Evolutionary conservation across 441 rosid species (phyloP).

Genomic region (Heliophila coronopifolia): DNA sequence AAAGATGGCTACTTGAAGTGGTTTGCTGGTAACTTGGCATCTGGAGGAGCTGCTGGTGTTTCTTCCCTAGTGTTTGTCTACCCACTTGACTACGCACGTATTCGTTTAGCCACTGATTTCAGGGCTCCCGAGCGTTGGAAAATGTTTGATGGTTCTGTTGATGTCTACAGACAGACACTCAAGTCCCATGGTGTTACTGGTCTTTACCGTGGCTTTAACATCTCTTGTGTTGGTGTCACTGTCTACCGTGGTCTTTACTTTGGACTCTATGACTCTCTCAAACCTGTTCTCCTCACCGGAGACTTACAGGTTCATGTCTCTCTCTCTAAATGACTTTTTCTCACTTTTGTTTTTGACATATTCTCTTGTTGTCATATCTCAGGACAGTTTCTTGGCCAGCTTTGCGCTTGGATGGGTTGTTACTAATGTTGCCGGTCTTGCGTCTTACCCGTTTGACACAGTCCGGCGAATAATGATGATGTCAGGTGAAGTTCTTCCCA

Average conservation of each 20-base stretch:
- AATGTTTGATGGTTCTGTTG: constrained; percentile 52
- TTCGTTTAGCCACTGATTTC: constrained; percentile 83
- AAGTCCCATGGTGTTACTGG: constrained; percentile 56
- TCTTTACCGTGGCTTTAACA: constrained; percentile 63
- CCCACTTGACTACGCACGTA: constrained; percentile 69
- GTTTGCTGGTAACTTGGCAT: constrained; percentile 63
- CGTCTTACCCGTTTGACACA: constrained; percentile 54
- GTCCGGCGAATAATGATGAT: constrained; percentile 73
- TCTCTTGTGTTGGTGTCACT: constrained; percentile 58
- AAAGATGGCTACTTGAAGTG: constrained; percentile 69
- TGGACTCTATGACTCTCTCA: constrained; percentile 56
- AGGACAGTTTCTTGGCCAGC: constrained; percentile 64
- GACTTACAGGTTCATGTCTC: constrained; percentile 32
- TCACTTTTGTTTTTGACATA: too few relatives aligned
- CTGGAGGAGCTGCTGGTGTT: constrained; percentile 97
- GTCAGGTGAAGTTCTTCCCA: constrained; percentile 56
- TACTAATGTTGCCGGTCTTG: constrained; percentile 60
- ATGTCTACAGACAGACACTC: constrained; percentile 52
- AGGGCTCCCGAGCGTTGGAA: too few relatives aligned
- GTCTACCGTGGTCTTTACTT: constrained; percentile 63
- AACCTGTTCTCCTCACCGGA: constrained; percentile 51
- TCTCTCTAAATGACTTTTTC: too few relatives aligned
- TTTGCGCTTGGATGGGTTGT: constrained; percentile 63
- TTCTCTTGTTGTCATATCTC: constrained; percentile 28
- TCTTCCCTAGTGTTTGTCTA: constrained; percentile 62